phyloP scores from a whole-genome alignment of 73 alveolate genomes.

The Paramecium pentaurelia region DNA sequence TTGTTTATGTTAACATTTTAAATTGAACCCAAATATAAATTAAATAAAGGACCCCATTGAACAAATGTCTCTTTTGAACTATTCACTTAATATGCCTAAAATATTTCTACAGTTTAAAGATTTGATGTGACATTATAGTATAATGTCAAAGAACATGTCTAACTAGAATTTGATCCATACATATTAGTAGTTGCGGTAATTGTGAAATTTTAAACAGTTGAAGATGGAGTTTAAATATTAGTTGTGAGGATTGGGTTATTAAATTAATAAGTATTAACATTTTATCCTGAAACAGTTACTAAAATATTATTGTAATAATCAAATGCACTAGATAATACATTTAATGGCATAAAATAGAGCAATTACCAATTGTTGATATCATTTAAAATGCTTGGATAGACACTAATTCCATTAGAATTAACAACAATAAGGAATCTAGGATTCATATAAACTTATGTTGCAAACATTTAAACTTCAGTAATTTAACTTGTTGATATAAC shows the following conservation, averaged over 20 bases:
- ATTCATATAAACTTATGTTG: neutral
- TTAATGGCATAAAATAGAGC: neutral
- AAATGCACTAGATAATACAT: neutral
- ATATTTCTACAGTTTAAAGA: neutral
- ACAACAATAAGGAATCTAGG: neutral
- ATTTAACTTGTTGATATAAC: neutral
- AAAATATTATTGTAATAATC: neutral
- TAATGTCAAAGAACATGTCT: neutral
- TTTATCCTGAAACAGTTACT: neutral
- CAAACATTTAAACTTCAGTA: neutral
- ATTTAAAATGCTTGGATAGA: neutral
- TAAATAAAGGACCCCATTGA: neutral
- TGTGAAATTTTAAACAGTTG: neutral
- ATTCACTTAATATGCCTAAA: neutral
- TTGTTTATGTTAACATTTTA: neutral
- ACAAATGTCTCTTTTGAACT: neutral
- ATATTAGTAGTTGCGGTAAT: neutral
- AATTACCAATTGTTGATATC: neutral
- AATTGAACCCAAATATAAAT: neutral
- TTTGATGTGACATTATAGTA: neutral
- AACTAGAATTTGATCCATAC: neutral
- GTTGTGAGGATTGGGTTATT: neutral
- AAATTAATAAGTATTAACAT: neutral
- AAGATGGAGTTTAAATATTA: neutral
- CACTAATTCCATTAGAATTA: neutral